Base-by-base conservation (phyloP, 2,329 filamentous ascomycete genomes). In the Metarhizium guizhouense region DNA sequence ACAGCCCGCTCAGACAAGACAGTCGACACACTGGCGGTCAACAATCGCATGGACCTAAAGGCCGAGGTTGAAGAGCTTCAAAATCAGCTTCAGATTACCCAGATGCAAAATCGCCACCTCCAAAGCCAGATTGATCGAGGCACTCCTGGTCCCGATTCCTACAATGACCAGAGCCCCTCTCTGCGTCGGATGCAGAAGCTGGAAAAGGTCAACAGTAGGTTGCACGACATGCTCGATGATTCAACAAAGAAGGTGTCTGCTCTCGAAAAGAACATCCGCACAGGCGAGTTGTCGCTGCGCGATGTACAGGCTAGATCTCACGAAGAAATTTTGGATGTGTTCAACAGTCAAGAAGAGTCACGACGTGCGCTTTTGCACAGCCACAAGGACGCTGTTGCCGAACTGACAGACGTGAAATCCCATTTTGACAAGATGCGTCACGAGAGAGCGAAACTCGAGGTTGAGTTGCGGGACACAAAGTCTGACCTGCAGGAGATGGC, bases 151-250 rank as follows among this genome's bases (percentile, higher is more conserved):
- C 80, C 80, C 29, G 86, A 88, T 40, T 83, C 77, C 68, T 68
- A 84, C 56, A 87, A 93, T 45, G 88, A 93, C 51, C 86, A 94
- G 48, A 93, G 86, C 62, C 89, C 90, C 1, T 93, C 90, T 2
- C 69, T 88, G 51, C 82, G 86, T 54, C 85, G 94, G 16, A 86
- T 96, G 64, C 88, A 95, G 67, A 93, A 96, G 72, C 81, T 97
- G 5, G 93, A 97, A 71, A 85, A 90, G 63, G 93, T 89, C 67
- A 97, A 97, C 72, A 92, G 82, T 69, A 85, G 91, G 56, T 80
- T 97, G 14, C 93, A 97, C 65, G 90, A 95, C 60, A 90, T 95
- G 82, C 85, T 97, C 5, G 93, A 97, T 69, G 91, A 96, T 69
- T 96, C 93, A 3, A 80, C 87, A 18, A 93, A 90, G 77, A 96